Percentiles rank a stretch among this genome's conserved stretches.
Conservation (phyloP, 163 green algal species). For the Botryococcus braunii region DNA sequence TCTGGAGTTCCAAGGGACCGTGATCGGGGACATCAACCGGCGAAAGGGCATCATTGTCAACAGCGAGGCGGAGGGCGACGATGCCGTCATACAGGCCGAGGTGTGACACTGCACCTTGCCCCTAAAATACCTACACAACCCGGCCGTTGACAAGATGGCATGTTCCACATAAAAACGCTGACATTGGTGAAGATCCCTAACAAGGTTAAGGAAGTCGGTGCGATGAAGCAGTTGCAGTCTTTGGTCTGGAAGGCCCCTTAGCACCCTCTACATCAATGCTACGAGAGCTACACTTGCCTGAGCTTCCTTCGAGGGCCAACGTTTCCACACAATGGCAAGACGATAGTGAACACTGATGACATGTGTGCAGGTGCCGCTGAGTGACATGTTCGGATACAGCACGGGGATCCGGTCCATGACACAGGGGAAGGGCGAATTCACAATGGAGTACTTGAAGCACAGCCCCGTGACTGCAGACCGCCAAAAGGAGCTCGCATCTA, state of each 20-base stretch:
- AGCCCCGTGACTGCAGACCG: constrained; percentile 61
- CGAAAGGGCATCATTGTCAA: constrained; percentile 86
- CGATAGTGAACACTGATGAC: too few relatives aligned
- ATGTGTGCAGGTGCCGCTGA: constrained; percentile 74
- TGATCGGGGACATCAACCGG: constrained; percentile 91
- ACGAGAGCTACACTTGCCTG: too few relatives aligned
- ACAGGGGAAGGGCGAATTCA: constrained; percentile 94
- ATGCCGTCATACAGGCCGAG: constrained; percentile 48
- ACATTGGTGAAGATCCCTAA: too few relatives aligned
- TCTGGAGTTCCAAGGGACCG: constrained; percentile 84
- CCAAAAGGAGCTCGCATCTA: constrained; percentile 58
- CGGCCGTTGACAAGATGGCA: not conserved
- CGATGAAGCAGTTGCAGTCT: too few relatives aligned
- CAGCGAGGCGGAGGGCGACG: constrained; percentile 57
- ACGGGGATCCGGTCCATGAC: constrained; percentile 86
- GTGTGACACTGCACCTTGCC: too few relatives aligned
- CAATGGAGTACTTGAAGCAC: constrained; percentile 91
- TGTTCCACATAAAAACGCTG: too few relatives aligned
- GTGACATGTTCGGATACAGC: constrained; percentile 98
- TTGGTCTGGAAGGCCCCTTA: too few relatives aligned
- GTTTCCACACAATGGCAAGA: too few relatives aligned
- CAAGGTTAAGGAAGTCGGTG: too few relatives aligned
- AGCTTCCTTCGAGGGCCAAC: too few relatives aligned
- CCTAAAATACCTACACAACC: not conserved
- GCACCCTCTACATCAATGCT: too few relatives aligned